Evolutionary conservation across 2,329 filamentous ascomycete genomes (phyloP).

Genomic region (Cercospora canescens): DNA sequence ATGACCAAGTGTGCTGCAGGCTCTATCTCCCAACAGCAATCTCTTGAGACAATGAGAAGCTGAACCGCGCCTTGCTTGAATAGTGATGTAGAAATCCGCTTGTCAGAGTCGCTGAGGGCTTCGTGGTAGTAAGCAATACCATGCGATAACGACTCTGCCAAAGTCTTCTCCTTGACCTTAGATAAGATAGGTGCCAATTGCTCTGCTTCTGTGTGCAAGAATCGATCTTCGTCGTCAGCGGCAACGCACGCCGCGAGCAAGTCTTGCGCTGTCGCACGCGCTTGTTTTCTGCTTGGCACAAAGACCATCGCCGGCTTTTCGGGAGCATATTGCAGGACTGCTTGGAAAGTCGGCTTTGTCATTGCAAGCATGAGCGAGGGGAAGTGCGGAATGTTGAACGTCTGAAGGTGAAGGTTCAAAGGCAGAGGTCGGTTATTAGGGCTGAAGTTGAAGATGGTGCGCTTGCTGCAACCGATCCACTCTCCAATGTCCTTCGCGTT

Average conservation of each 20-base stretch:
- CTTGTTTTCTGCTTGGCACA: constrained; percentile 91
- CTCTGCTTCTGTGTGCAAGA: constrained; percentile 79
- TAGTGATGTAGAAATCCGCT: constrained; percentile 88
- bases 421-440: constrained; percentile 86
- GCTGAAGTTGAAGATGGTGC: constrained; percentile 98
- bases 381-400: constrained; percentile 93
- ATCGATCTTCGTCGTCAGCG: constrained; percentile 90
- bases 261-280: constrained; percentile 81
- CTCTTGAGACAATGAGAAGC: constrained; percentile 76
- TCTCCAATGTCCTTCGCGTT: constrained; percentile 94
- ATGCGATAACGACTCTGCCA: constrained; percentile 87
- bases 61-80: constrained; percentile 89
- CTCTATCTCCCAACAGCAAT: constrained; percentile 95
- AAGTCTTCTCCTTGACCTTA: constrained; percentile 78
- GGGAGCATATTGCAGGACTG: constrained; percentile 82
- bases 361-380: constrained; percentile 98
- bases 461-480: constrained; percentile 97
- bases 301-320: constrained; percentile 89
- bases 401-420: constrained; percentile 90
- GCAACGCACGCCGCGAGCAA: constrained; percentile 82
- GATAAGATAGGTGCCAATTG: constrained; percentile 81
- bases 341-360: constrained; percentile 89
- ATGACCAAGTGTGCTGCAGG: constrained; percentile 86
- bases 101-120: constrained; percentile 83
- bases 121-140: constrained; percentile 98